Evolutionary conservation across 352 stramenopile species (phyloP), one percentile per base, ranked within the genome.

Genomic region (Globisporangium okanoganense): DNA sequence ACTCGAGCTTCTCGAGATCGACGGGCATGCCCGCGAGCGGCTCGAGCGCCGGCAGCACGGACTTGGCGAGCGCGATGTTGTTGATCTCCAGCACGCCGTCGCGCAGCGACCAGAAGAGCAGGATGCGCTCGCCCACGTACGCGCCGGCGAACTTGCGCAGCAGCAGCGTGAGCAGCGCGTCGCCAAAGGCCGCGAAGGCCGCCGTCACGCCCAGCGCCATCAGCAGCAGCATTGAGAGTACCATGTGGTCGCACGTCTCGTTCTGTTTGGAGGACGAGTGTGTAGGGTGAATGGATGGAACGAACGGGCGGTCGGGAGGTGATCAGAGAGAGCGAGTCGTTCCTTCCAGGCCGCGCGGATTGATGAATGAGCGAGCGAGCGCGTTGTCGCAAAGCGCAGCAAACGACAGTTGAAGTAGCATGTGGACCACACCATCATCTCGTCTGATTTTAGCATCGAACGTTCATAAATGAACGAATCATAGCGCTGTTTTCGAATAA

Each of bases 41-140:
- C 72, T 88, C 81, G 29, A 92, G 43, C 33, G 78, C 69, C 20
- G 77, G 79, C 25, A 89, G 62, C 56, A 78, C 48, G 5, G 67
- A 33, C 24, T 69, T 73, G 24, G 64, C 71, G 49, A 93, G 47
- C 52, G 67, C 66, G 31, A 95, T 55, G 50, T 87, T 70, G 43
- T 71, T 73, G 47, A 95, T 58, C 67, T 82, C 81, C 25, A 95
- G 58, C 18, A 73, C 69, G 8, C 84, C 82, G 10, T 85, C 66
- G 9, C 71, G 69, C 25, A 92, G 47, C 50, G 81, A 92, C 84
- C 87, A 94, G 1, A 56, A 31, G 27, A 95, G 58, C 35, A 62
- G 61, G 49, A 94, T 76, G 58, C 82, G 77, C 35, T 73, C 64
- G 51, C 81, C 85, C 13, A 94, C 70, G 51, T 72, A 71, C 24